Percentiles rank a stretch among this genome's conserved stretches.
These are phyloP conservation scores for Euphrasia confusa DNA, from an alignment of 257 asterid genomes.

Conservation along the genomic window DNA sequence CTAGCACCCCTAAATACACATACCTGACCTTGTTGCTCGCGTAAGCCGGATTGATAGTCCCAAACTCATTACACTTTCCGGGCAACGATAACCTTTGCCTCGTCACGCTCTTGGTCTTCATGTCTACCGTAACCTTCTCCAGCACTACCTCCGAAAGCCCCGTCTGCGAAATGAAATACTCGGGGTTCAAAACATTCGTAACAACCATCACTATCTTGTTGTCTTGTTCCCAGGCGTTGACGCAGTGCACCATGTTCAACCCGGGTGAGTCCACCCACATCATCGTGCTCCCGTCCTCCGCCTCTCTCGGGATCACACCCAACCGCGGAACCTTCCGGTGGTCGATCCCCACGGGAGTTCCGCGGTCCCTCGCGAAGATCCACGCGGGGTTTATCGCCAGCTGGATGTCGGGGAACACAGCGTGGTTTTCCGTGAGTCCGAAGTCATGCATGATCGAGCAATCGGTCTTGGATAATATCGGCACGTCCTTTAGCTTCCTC, in stretches of 20 bases:
- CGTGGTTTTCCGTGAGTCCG: too few relatives aligned
- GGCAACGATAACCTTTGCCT: background rate
- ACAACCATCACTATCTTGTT: background rate
- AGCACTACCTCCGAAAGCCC: background rate
- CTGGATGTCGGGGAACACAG: too few relatives aligned
- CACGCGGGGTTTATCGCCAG: too few relatives aligned
- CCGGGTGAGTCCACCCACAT: background rate
- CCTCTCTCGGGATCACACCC: too few relatives aligned
- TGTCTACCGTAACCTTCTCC: background rate
- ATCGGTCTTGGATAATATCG: too few relatives aligned
- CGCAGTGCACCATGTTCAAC: background rate
- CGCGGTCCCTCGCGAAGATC: too few relatives aligned
- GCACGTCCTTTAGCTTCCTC: too few relatives aligned
- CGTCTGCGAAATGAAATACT: background rate
- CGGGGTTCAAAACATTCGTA: background rate
- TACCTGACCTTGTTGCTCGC: background rate
- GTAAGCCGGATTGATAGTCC: background rate
- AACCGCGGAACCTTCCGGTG: too few relatives aligned
- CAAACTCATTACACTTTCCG: background rate
- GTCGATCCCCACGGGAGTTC: too few relatives aligned
- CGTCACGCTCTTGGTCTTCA: background rate
- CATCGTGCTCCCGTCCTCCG: background rate
- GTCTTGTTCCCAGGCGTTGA: background rate
- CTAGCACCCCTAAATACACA: background rate
- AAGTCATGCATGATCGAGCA: too few relatives aligned